These are phyloP conservation scores for Debaryomyces singareniensis DNA, from an alignment of 1,139 yeast genomes.

Conservation along the genomic window DNA sequence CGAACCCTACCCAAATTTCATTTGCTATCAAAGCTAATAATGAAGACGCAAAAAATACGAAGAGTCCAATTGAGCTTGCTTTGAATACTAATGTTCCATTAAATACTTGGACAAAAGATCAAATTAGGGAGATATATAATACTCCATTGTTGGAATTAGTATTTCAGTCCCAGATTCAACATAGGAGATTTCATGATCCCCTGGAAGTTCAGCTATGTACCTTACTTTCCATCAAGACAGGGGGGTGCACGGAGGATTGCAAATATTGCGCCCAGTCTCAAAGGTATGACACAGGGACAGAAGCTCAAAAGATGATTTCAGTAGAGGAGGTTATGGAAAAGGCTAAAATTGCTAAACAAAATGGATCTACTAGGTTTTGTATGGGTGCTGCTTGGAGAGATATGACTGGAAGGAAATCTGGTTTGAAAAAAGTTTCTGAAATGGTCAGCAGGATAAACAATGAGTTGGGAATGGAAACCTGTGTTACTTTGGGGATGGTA, in stretches of 20 bases:
- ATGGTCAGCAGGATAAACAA: constrained; percentile 60
- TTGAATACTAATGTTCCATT: constrained; percentile 23
- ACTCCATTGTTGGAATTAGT: constrained; percentile 63
- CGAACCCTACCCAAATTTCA: not conserved
- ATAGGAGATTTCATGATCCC: constrained; percentile 63
- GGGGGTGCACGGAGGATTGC: constrained; percentile 81
- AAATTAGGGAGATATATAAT: constrained; percentile 52
- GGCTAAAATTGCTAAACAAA: constrained; percentile 58
- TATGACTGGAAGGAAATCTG: constrained; percentile 72
- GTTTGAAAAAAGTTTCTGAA: constrained; percentile 52
- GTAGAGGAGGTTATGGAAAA: constrained; percentile 58
- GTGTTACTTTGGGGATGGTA: constrained; percentile 79
- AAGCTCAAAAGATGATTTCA: constrained; percentile 59
- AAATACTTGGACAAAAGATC: constrained; percentile 54
- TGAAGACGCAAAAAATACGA: not conserved
- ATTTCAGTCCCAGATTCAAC: constrained; percentile 58
- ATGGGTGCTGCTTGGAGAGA: constrained; percentile 91
- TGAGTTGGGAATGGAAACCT: constrained; percentile 65
- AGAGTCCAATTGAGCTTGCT: constrained; percentile 12
- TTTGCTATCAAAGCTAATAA: not conserved
- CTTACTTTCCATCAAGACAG: constrained; percentile 65
- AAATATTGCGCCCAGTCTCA: constrained; percentile 75
- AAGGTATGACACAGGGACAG: constrained; percentile 60
- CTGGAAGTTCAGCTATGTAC: constrained; percentile 71
- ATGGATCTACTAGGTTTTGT: constrained; percentile 75